Conservation (phyloP, 164 flowering plant genomes). For the Stephania japonica region DNA sequence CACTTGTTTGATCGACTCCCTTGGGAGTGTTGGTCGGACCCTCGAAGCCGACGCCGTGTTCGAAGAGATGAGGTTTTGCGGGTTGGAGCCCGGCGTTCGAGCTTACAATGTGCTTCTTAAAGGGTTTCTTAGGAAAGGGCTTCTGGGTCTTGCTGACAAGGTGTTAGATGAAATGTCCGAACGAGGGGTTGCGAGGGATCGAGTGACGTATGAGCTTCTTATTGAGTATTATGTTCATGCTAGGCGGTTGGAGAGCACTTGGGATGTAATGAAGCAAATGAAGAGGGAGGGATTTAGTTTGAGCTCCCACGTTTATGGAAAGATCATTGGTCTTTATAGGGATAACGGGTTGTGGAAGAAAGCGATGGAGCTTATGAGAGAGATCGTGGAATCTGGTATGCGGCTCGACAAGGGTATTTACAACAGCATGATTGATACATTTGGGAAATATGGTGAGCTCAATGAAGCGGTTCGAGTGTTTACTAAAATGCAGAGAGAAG, state of each 20-base stretch:
- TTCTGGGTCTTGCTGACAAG: slow-evolving; percentile 34
- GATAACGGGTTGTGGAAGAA: slow-evolving; percentile 95
- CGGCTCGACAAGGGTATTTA: slow-evolving; percentile 45
- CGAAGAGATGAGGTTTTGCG: slow-evolving; percentile 44
- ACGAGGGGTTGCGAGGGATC: slow-evolving; percentile 29
- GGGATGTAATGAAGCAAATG: slow-evolving; percentile 56
- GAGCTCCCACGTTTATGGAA: slow-evolving; percentile 52
- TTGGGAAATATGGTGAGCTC: slow-evolving; percentile 68
- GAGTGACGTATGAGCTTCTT: slow-evolving; percentile 47
- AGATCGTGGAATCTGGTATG: slow-evolving; percentile 55
- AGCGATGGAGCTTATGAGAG: slow-evolving; percentile 50
- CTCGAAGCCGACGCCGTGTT: slow-evolving; percentile 75
- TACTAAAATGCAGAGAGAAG: slow-evolving; percentile 53
- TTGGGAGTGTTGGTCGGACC: slow-evolving; percentile 60
- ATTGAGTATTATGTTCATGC: slow-evolving; percentile 53
- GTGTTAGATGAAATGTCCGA: slow-evolving; percentile 39
- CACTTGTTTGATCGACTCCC: slow-evolving; percentile 41
- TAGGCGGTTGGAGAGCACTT: slow-evolving; percentile 60
- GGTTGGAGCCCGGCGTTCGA: slow-evolving; percentile 27
- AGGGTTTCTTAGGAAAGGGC: slow-evolving; percentile 63
- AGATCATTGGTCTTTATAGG: slow-evolving; percentile 58
- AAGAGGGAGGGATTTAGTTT: slow-evolving; percentile 35
- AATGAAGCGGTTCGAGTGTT: slow-evolving; percentile 61
- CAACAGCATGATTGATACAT: slow-evolving; percentile 71
- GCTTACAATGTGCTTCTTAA: slow-evolving; percentile 49